Evolutionary conservation across 306 rosid genomes (phyloP).

Genomic region (Oemleria cerasiformis): DNA sequence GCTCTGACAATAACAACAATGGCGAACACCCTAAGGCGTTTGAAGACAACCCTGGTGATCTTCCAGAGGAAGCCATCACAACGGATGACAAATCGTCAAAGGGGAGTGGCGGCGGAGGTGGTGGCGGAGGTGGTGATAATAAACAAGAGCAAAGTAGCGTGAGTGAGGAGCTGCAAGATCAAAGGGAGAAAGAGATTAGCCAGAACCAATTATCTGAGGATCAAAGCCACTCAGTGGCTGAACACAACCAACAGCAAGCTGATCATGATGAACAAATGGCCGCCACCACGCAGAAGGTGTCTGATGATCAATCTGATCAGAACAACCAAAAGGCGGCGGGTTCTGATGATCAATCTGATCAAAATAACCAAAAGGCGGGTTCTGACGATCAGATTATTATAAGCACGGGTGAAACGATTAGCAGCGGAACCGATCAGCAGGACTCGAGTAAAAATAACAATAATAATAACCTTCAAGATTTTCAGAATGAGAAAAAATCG

Average conservation of each 20-base stretch:
- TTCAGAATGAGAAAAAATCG: not conserved
- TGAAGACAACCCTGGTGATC: constrained; percentile 72
- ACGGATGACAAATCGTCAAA: constrained; percentile 34
- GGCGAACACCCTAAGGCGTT: constrained; percentile 15
- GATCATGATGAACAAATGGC: constrained; percentile 2
- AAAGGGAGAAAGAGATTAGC: constrained; percentile 4
- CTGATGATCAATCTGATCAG: constrained; percentile 1
- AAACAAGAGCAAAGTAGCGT: not conserved
- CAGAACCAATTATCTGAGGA: constrained; percentile 50
- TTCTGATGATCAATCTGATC: not conserved
- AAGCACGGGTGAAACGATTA: not conserved
- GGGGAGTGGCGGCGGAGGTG: not conserved
- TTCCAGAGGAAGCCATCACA: constrained; percentile 72
- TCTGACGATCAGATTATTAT: not conserved
- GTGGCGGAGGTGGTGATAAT: constrained; percentile 32
- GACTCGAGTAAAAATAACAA: not conserved
- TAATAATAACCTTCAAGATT: not conserved
- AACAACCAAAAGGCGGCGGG: not conserved
- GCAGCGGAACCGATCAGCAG: not conserved
- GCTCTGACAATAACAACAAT: not conserved
- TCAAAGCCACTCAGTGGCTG: constrained; percentile 31
- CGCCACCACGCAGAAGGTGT: not conserved
- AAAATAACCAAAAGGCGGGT: not conserved
- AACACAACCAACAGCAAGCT: constrained; percentile 25
- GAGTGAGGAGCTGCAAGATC: constrained; percentile 3